Conservation (phyloP, 1,284 basidiomycete species). For the Peniophora sp. region DNA sequence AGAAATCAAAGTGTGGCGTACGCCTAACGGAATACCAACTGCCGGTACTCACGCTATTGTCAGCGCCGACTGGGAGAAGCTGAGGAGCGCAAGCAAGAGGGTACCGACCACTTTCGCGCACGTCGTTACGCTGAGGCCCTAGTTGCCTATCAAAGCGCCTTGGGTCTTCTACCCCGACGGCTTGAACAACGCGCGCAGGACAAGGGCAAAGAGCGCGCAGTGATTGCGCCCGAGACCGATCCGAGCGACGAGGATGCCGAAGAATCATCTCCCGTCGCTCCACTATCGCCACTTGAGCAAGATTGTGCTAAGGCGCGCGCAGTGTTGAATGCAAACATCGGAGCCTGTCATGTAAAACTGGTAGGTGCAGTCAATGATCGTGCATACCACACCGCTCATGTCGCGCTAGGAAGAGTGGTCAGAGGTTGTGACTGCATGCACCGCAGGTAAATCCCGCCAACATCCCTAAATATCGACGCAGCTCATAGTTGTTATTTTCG, state of each 20-base stretch:
- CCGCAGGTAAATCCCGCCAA: slow-evolving; percentile 42
- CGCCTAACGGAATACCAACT: neutral
- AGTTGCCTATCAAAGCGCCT: slow-evolving; percentile 49
- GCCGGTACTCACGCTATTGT: neutral
- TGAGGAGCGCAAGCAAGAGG: slow-evolving; percentile 53
- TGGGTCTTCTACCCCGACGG: slow-evolving; percentile 45
- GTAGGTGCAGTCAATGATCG: slow-evolving; percentile 26
- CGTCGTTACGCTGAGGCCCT: slow-evolving; percentile 60
- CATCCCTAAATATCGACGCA: neutral
- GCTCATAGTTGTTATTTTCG: neutral
- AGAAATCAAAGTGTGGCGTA: neutral
- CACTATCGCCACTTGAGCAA: slow-evolving; percentile 27
- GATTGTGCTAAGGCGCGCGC: slow-evolving; percentile 53
- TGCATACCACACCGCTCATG: neutral
- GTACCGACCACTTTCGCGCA: slow-evolving; percentile 44
- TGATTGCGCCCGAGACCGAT: slow-evolving; percentile 19
- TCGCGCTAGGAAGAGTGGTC: slow-evolving; percentile 59
- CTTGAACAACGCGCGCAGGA: slow-evolving; percentile 3
- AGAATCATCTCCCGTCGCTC: slow-evolving; percentile 6
- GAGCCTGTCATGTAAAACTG: slow-evolving; percentile 70
- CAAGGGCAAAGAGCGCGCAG: slow-evolving; percentile 24
- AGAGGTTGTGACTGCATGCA: slow-evolving; percentile 69
- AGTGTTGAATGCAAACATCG: slow-evolving; percentile 72
- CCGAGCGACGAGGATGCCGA: slow-evolving; percentile 14
- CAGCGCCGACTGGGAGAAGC: slow-evolving; percentile 42